Percentiles rank a stretch among this genome's conserved stretches.
Conservation (phyloP, 2,329 filamentous ascomycete genomes). For the Colletotrichum filicis region DNA sequence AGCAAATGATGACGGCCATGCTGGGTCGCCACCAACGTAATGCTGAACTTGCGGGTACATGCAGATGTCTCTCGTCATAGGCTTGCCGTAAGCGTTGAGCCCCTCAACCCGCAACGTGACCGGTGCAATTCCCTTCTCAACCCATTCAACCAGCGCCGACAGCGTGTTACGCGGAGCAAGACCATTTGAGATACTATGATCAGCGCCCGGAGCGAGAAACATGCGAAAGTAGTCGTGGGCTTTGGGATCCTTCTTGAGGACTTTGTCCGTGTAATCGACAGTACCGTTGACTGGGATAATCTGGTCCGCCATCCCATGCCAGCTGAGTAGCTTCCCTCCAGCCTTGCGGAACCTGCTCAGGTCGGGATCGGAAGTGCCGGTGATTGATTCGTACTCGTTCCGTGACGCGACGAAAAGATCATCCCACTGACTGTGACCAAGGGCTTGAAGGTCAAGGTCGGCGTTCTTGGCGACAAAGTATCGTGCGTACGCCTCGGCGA, state of each 20-base stretch:
- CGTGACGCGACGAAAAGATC: constrained; percentile 36
- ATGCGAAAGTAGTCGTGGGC: constrained; percentile 57
- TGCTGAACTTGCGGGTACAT: constrained; percentile 9
- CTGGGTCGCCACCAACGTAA: background rate
- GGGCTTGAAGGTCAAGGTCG: constrained; percentile 35
- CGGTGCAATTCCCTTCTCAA: constrained; percentile 43
- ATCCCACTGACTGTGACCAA: constrained; percentile 20
- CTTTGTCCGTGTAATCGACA: constrained; percentile 40
- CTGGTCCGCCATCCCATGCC: constrained; percentile 52
- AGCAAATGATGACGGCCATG: background rate
- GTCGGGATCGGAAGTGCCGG: constrained; percentile 42
- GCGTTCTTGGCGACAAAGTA: constrained; percentile 41
- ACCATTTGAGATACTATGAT: constrained; percentile 53
- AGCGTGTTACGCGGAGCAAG: constrained; percentile 36
- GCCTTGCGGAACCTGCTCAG: constrained; percentile 42
- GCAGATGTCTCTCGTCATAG: background rate
- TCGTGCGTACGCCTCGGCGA: background rate
- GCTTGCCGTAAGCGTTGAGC: background rate
- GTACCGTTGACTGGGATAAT: constrained; percentile 46
- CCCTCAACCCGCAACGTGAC: background rate
- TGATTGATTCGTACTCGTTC: constrained; percentile 35
- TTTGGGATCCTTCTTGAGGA: constrained; percentile 44
- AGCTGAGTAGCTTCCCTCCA: constrained; percentile 54
- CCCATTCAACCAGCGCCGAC: constrained; percentile 48
- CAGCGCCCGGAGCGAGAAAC: constrained; percentile 61